Evolutionary conservation across 2,329 filamentous ascomycete genomes (phyloP).

Genomic region (Chalaropsis ovoidea): DNA sequence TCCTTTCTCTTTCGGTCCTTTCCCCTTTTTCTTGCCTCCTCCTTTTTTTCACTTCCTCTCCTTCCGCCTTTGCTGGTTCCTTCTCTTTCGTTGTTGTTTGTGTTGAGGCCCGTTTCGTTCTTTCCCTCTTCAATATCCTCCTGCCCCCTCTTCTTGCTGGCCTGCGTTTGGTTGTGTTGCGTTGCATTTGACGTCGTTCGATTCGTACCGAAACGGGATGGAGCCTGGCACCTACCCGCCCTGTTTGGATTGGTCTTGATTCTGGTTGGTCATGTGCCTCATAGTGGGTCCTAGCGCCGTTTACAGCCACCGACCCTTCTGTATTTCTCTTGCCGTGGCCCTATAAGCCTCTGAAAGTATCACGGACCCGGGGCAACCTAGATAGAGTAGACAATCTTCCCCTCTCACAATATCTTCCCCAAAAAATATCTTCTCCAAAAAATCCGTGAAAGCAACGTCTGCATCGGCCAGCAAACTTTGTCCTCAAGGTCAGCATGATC

Average conservation of each 20-base stretch:
- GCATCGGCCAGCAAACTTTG: background rate
- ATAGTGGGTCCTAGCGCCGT: background rate
- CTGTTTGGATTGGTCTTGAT: background rate
- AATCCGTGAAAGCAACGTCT: background rate
- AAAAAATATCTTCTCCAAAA: background rate
- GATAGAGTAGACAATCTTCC: background rate
- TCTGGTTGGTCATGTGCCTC: constrained; percentile 1
- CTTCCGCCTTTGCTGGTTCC: background rate
- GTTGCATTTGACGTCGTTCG: constrained; percentile 13
- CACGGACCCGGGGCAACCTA: background rate
- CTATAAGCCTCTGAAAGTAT: background rate
- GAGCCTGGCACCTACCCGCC: background rate
- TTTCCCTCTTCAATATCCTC: background rate
- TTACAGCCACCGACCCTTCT: background rate
- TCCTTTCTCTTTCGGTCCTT: background rate
- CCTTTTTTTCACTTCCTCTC: background rate
- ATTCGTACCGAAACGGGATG: constrained; percentile 6
- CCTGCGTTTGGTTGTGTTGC: background rate
- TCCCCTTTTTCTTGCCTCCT: background rate
- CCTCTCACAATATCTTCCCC: background rate
- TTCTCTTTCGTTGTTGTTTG: background rate
- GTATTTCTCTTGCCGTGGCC: background rate
- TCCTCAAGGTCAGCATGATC: background rate
- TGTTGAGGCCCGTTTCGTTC: background rate
- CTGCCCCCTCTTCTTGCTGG: background rate